These are phyloP conservation scores for Halteria grandinella DNA, from an alignment of 73 alveolate genomes.

Conservation along the genomic window DNA sequence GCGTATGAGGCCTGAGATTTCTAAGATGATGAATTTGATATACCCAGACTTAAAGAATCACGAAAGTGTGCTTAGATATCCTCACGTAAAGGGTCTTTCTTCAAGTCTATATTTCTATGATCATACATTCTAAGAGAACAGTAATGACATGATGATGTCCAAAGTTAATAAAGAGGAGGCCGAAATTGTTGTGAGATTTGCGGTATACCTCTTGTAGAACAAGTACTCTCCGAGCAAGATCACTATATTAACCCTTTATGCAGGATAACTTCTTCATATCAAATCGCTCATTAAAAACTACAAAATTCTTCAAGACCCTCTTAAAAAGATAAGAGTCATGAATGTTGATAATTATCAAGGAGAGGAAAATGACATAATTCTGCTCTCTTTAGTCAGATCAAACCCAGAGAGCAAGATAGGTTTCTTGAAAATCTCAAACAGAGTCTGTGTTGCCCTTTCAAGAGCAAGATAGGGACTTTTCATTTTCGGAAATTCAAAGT, in stretches of 20 bases:
- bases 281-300: slow-evolving; percentile 43
- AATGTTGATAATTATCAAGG: slow-evolving; percentile 86
- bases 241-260: slow-evolving; percentile 79
- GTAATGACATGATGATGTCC: slow-evolving; percentile 67
- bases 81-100: no score
- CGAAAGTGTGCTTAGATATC: slow-evolving; percentile 20
- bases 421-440: slow-evolving; percentile 72
- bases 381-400: slow-evolving; percentile 79
- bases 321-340: slow-evolving; percentile 45
- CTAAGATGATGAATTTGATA: slow-evolving; percentile 60
- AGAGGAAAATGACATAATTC: slow-evolving; percentile 83
- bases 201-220: slow-evolving; percentile 71
- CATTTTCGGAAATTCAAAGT: slow-evolving; percentile 86
- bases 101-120: no score
- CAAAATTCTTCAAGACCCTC: slow-evolving; percentile 33
- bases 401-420: slow-evolving; percentile 75
- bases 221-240: slow-evolving; percentile 72
- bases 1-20: slow-evolving; percentile 86
- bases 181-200: slow-evolving; percentile 68
- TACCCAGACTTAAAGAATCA: slow-evolving; percentile 58
- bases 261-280: slow-evolving; percentile 67
- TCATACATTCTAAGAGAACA: no score
- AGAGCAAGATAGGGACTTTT: slow-evolving; percentile 81
- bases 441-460: slow-evolving; percentile 87
- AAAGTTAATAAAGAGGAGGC: slow-evolving; percentile 85